Evolutionary conservation across 495 filamentous ascomycete species (phyloP), one percentile per base, ranked within the genome.

Genomic region (Amniculicola lignicola): DNA sequence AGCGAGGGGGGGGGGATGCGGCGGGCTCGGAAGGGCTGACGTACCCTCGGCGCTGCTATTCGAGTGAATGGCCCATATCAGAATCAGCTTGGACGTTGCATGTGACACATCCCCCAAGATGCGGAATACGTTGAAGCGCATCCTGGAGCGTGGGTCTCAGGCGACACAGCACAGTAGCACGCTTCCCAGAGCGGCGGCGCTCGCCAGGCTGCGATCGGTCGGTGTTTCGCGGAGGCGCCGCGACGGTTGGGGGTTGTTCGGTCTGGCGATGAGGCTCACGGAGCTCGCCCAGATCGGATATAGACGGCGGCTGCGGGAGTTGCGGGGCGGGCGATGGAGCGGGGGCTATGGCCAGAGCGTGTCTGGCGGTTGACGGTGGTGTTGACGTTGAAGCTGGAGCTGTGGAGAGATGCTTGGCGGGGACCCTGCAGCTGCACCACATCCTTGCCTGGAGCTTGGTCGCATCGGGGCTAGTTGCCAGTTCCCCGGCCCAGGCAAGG

Each of bases 11-110:
- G 37, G 16, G 37, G 9, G 19, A 6, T 40, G 37, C 9, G 9
- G 16, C n/a, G 16, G 16, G 37, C 16, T 18, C 37, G 37, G 37
- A 40, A 18, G 43, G 22, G 11, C 12, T 4, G 27, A 38, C 51
- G 33, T 74, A 86, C 89, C 92, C 79, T 97, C 93, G 21, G 94
- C 86, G 68, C 86, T 92, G 62, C 77, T 77, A 65, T 95, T 95
- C 44, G 77, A 77, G 71, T 96, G 90, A 63, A 98, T 96, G 29
- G 91, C 86, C 76, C 82, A 89, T 70, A 96, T 88, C 54, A 97
- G 76, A 64, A 97, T 89, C 64, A 83, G 81, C 78, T 94, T 95
- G 11, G 90, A 91, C 28, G 78, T 75, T 22, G 88, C 80, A 66
- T 98, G 93, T 36, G 85, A 87, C 37, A 90, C 63, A 69, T 98